Percentiles rank a stretch among this genome's conserved stretches.
phyloP scores from a whole-genome alignment of 73 alveolate genomes.

The Blepharisma stoltei region DNA sequence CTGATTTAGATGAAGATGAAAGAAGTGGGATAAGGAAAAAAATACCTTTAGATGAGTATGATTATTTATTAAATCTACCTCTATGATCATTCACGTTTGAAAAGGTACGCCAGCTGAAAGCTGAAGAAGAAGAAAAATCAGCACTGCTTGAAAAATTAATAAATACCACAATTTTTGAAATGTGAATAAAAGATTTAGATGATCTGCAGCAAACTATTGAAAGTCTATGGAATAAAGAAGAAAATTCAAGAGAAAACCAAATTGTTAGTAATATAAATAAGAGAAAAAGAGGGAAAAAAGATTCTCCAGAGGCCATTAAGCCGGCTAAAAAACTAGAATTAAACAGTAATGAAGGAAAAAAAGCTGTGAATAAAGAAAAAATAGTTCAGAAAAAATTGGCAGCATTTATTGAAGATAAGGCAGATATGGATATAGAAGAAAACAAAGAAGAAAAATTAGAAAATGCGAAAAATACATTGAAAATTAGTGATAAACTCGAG shows the following conservation, averaged over 20 bases:
- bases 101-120: slow-evolving; percentile 64
- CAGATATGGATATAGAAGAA: too few species aligned
- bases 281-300: slow-evolving; percentile 26
- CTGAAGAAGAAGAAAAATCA: slow-evolving; percentile 57
- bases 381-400: too few species aligned
- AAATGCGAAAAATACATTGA: too few species aligned
- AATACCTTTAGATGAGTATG: slow-evolving; percentile 72
- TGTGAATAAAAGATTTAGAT: slow-evolving; percentile 80
- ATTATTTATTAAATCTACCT: slow-evolving; percentile 73
- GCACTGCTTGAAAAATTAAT: slow-evolving; percentile 46
- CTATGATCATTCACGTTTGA: slow-evolving; percentile 72
- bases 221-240: background rate
- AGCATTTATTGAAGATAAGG: too few species aligned
- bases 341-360: too few species aligned
- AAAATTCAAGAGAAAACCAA: slow-evolving; percentile 31
- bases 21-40: slow-evolving; percentile 45
- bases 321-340: background rate
- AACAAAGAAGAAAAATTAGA: too few species aligned
- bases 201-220: slow-evolving; percentile 35
- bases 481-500: too few species aligned
- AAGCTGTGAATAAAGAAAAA: too few species aligned
- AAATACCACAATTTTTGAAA: slow-evolving; percentile 40
- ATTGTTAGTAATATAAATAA: slow-evolving; percentile 25
- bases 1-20: slow-evolving; percentile 34
- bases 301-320: background rate